Percentiles rank a stretch among this genome's conserved stretches.
Conservation (phyloP, 2,329 filamentous ascomycete genomes). For the Ceratocystiopsis sp. region DNA sequence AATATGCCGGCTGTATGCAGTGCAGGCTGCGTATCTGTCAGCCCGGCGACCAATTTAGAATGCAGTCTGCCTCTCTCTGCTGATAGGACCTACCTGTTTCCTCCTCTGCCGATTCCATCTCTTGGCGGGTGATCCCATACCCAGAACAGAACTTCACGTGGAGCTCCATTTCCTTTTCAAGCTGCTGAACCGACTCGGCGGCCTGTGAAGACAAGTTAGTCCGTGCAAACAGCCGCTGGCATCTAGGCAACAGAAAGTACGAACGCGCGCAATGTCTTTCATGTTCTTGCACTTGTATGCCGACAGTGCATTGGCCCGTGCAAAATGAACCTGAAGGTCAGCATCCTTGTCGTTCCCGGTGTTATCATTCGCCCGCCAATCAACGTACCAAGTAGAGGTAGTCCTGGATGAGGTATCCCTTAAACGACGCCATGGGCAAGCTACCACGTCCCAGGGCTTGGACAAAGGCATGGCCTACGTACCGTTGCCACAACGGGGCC, state of each 20-base stretch:
- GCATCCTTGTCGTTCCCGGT: background rate
- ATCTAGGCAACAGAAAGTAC: constrained; percentile 11
- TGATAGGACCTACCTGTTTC: constrained; percentile 39
- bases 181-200: constrained; percentile 51
- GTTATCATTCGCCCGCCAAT: background rate
- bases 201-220: constrained; percentile 9
- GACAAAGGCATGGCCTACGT: constrained; percentile 72
- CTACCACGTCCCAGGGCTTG: constrained; percentile 57
- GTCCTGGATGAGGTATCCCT: constrained; percentile 79
- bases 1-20: constrained; percentile 30
- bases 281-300: constrained; percentile 69
- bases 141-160: constrained; percentile 69
- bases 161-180: constrained; percentile 62
- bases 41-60: background rate
- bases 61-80: too few relatives aligned
- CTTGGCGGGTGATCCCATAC: constrained; percentile 57
- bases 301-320: constrained; percentile 68
- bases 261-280: constrained; percentile 52
- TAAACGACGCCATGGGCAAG: constrained; percentile 62
- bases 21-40: constrained; percentile 19
- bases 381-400: constrained; percentile 63
- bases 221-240: background rate
- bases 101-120: constrained; percentile 60
- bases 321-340: constrained; percentile 54
- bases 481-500: constrained; percentile 53